Conservation (phyloP, 75 land plant genomes). For the Cunninghamia lanceolata region DNA sequence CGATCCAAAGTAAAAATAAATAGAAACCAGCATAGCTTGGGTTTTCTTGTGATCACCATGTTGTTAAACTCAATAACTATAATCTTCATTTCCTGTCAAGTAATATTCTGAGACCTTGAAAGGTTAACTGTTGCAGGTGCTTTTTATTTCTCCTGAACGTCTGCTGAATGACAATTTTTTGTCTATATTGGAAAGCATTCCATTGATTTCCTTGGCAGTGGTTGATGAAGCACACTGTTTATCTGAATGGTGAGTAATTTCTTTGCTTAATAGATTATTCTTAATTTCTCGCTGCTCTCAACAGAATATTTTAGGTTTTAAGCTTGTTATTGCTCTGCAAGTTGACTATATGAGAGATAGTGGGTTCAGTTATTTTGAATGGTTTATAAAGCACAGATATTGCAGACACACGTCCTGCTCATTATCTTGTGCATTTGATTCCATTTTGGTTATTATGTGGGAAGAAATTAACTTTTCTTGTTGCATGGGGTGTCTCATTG, state of each 20-base stretch:
- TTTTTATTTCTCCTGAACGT: conserved; percentile 97
- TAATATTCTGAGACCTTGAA: not conserved
- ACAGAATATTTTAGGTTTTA: not conserved
- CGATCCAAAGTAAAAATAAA: not conserved
- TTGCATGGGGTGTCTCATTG: not conserved
- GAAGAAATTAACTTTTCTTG: not conserved
- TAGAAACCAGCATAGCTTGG: not conserved
- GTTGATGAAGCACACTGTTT: conserved; percentile 99
- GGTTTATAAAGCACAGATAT: not conserved
- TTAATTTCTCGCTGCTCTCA: not conserved
- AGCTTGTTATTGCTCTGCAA: not conserved
- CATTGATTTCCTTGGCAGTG: conserved; percentile 73
- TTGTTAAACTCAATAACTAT: not conserved
- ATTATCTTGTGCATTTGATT: conserved; percentile 2
- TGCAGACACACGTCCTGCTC: not conserved
- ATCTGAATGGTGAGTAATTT: conserved; percentile 81
- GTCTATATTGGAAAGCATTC: conserved; percentile 40
- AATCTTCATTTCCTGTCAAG: not conserved
- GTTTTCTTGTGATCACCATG: not conserved
- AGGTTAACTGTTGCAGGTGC: conserved; percentile 59
- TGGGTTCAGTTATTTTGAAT: not conserved
- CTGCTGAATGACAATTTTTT: conserved; percentile 79
- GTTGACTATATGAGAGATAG: not conserved
- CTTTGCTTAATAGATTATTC: not conserved
- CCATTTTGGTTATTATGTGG: not conserved